Conservation (phyloP, 129 eudicot species). For the Saposhnikovia divaricata region DNA sequence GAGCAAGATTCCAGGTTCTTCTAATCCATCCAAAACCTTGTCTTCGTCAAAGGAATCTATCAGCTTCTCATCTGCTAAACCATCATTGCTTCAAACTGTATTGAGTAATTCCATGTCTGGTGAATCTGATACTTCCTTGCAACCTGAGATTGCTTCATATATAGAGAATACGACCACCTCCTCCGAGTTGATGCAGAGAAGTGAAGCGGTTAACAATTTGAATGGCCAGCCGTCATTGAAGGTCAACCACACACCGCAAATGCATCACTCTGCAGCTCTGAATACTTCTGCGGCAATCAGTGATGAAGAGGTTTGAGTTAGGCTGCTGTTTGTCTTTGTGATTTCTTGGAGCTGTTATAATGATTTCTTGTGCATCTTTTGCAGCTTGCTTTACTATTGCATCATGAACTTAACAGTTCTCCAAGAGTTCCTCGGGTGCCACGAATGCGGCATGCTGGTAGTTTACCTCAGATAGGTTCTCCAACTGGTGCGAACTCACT, state of each 20-base stretch:
- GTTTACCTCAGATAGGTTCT: conserved; percentile 77
- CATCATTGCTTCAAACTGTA: conserved; percentile 19
- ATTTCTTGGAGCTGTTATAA: neutral
- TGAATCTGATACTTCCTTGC: conserved; percentile 41
- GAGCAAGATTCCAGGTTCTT: conserved; percentile 37
- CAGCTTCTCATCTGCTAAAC: conserved; percentile 26
- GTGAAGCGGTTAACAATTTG: conserved; percentile 42
- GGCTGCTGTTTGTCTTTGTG: neutral
- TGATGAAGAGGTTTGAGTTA: conserved; percentile 81
- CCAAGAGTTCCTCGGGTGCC: conserved; percentile 96
- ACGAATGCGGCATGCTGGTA: conserved; percentile 93
- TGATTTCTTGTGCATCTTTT: neutral
- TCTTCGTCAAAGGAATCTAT: conserved; percentile 51
- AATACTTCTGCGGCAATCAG: conserved; percentile 63
- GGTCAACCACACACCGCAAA: conserved; percentile 27
- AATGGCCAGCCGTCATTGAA: conserved; percentile 41
- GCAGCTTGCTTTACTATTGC: conserved; percentile 92
- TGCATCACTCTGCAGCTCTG: conserved; percentile 36
- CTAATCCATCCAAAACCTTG: conserved; percentile 26
- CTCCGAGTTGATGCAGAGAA: conserved; percentile 24
- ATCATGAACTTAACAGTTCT: conserved; percentile 97
- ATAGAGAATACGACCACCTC: conserved; percentile 31
- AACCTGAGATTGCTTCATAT: conserved; percentile 34
- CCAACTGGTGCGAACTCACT: conserved; percentile 51
- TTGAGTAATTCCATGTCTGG: conserved; percentile 31